phyloP scores from a whole-genome alignment of 2,329 filamentous ascomycete species.

The Penicillium corylophilum region DNA sequence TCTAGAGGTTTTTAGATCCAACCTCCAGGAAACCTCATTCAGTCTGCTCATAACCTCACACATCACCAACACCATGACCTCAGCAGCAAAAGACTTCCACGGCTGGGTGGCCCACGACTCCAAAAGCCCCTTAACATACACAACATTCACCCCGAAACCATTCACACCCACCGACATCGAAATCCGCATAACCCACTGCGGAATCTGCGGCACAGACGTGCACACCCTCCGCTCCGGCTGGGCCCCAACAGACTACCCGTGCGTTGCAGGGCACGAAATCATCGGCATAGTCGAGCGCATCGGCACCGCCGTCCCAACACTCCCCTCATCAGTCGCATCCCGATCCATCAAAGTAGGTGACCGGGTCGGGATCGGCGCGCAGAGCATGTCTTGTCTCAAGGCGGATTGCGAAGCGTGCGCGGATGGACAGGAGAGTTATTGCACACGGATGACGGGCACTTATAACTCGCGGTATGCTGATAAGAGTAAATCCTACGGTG shows the following conservation, averaged over 20 bases:
- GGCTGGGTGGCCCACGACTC: slow-evolving; percentile 42
- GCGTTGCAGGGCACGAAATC: slow-evolving; percentile 65
- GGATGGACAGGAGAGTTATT: slow-evolving; percentile 42
- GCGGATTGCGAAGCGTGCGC: slow-evolving; percentile 44
- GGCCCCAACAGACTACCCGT: slow-evolving; percentile 43
- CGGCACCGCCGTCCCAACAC: slow-evolving; percentile 41
- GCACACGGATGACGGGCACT: slow-evolving; percentile 36
- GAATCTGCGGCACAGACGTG: slow-evolving; percentile 64
- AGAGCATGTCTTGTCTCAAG: slow-evolving; percentile 54
- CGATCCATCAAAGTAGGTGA: slow-evolving; percentile 58
- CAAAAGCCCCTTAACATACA: slow-evolving; percentile 32
- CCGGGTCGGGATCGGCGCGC: slow-evolving; percentile 63
- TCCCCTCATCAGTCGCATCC: slow-evolving; percentile 24
- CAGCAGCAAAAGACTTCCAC: slow-evolving; percentile 33
- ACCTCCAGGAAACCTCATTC: not conserved
- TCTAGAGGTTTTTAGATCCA: not conserved
- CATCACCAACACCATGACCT: not conserved
- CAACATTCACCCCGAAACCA: slow-evolving; percentile 41
- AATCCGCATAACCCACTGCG: slow-evolving; percentile 65
- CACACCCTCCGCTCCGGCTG: slow-evolving; percentile 58
- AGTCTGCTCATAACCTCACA: not conserved
- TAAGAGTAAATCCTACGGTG: slow-evolving; percentile 48
- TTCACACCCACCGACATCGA: slow-evolving; percentile 64
- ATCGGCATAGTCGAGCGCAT: slow-evolving; percentile 59
- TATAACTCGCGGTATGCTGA: slow-evolving; percentile 39